Evolutionary conservation across 148 eudicot genomes (phyloP), one percentile per base, ranked within the genome.

Genomic region (Polygonum maritimum): DNA sequence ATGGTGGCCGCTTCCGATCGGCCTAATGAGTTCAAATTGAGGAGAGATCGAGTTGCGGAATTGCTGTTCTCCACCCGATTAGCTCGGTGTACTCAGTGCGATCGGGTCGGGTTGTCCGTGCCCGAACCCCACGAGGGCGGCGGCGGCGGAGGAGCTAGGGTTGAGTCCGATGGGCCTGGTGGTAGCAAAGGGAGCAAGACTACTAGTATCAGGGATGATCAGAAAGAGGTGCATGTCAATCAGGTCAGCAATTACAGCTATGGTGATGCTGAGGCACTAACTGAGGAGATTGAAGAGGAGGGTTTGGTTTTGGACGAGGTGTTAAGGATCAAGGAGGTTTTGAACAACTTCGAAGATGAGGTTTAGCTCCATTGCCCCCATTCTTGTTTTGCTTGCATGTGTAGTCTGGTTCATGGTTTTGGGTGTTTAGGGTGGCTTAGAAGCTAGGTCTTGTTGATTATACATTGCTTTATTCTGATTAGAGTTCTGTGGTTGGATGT

Each of bases 221-320:
- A 72, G 16, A 76, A 57, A 77, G 86, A 80, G 62, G 74, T 78
- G 82, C 31, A 72, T 44, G 9, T 72, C 54, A 83, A 88, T 75
- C 85, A 84, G 36, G 48, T 73, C 57, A 57, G 71, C 55, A 87
- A 86, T 77, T 80, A 76, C 60, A 91, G 97, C 74, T 89, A 79
- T 81, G 97, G 83, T 1, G 97, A 96, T 36, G 99, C 88, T 54
- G 98, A 96, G 88, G 98, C 96, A 67, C 83, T 96, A 76, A 92
- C 85, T 58, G 87, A 96, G 84, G 90, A 87, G 83, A 86, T 96
- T 79, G 99, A 92, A 63, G 87, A 91, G 41, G 90, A 88, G 75
- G 82, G 80, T 11, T 88, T 79, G 77, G 72, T 84, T 77, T 70
- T 81, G 83, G 85, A 81, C 7, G 97, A 96, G 86, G 91, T 89